phyloP scores from a whole-genome alignment of 495 filamentous ascomycete genomes.

The Chaetomidium leptoderma region DNA sequence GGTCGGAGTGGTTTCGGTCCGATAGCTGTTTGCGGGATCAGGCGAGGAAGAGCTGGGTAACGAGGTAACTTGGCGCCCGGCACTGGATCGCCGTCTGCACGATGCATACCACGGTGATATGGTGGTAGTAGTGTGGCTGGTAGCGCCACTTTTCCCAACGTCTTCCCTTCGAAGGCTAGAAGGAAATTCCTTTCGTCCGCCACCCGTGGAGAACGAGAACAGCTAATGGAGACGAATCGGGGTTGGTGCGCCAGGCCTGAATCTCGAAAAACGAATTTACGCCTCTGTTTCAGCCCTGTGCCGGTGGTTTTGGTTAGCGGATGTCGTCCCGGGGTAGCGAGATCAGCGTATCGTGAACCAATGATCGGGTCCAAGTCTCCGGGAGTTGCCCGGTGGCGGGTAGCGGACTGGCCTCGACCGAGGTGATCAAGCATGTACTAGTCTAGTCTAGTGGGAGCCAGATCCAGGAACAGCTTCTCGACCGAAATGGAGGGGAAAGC shows the following conservation, averaged over 20 bases:
- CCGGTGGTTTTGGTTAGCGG: background rate
- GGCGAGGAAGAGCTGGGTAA: no score
- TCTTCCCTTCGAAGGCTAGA: no score
- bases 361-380: conserved; percentile 17
- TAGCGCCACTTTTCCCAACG: no score
- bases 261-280: no score
- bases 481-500: background rate
- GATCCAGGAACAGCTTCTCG: background rate
- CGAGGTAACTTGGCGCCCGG: conserved; percentile 9
- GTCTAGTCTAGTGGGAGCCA: background rate
- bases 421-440: background rate
- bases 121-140: no score
- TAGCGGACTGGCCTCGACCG: no score
- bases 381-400: conserved; percentile 4
- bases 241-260: background rate
- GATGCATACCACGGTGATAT: no score
- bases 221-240: no score
- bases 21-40: conserved; percentile 10
- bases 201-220: no score
- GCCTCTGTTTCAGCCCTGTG: background rate
- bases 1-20: conserved; percentile 9
- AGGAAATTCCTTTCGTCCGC: no score
- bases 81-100: conserved; percentile 4
- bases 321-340: background rate
- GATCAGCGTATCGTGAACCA: background rate